Conservation (phyloP, 768 basidiomycete species). For the Amanita polypyramis region DNA sequence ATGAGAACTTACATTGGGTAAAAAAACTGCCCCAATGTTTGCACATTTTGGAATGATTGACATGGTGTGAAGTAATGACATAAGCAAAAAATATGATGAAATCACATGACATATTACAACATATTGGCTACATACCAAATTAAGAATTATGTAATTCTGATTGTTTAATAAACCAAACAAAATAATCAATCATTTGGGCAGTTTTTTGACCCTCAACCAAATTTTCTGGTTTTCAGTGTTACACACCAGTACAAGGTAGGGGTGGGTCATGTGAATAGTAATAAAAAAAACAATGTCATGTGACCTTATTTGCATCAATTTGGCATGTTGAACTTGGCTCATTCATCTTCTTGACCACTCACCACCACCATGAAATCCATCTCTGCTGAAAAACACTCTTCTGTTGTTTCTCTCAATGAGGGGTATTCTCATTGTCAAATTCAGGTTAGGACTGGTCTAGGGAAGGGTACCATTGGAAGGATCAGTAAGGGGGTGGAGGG, state of each 20-base stretch:
- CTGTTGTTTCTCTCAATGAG: neutral
- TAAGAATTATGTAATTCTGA: neutral
- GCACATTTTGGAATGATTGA: neutral
- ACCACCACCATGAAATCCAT: slow-evolving; percentile 6
- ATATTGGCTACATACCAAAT: neutral
- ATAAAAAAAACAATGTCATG: neutral
- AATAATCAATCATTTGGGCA: neutral
- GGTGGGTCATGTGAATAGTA: neutral
- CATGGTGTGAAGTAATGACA: neutral
- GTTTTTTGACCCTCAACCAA: neutral
- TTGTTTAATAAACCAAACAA: neutral
- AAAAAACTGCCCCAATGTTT: slow-evolving; percentile 3
- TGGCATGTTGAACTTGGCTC: neutral
- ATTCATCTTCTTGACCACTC: neutral
- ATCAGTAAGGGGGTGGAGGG: neutral
- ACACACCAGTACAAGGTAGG: neutral
- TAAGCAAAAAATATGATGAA: neutral
- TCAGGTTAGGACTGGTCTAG: neutral
- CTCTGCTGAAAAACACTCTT: neutral
- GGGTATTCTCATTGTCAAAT: slow-evolving; percentile 4
- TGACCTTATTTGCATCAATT: neutral
- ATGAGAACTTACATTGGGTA: neutral
- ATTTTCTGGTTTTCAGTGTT: neutral
- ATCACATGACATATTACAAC: neutral
- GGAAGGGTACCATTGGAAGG: neutral